Evolutionary conservation across 495 filamentous ascomycete species (phyloP).

Genomic region (Aspergillus nanangensis): DNA sequence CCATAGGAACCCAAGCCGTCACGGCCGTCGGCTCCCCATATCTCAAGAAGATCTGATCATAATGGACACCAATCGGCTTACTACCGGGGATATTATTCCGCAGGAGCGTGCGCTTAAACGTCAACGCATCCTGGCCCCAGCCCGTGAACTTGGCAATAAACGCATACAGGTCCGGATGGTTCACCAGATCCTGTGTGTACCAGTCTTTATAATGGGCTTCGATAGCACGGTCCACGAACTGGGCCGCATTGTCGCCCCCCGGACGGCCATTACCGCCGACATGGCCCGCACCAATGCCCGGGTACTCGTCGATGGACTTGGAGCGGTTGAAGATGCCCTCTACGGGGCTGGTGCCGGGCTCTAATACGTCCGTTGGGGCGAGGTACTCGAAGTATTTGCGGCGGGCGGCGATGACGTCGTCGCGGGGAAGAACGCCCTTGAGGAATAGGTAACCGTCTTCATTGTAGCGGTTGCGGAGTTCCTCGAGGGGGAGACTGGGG

Average conservation of each 20-base stretch:
- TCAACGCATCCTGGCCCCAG: slow-evolving; percentile 50
- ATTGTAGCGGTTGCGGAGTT: slow-evolving; percentile 48
- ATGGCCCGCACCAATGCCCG: slow-evolving; percentile 55
- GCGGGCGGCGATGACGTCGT: slow-evolving; percentile 52
- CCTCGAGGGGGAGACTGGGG: slow-evolving; percentile 31
- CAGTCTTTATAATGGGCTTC: slow-evolving; percentile 53
- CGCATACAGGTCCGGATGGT: slow-evolving; percentile 45
- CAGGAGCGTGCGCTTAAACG: slow-evolving; percentile 43
- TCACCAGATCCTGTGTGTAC: slow-evolving; percentile 54
- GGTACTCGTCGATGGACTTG: slow-evolving; percentile 44
- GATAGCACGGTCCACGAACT: slow-evolving; percentile 52
- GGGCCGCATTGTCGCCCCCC: slow-evolving; percentile 34
- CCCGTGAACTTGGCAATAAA: slow-evolving; percentile 51
- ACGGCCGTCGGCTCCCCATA: slow-evolving; percentile 51
- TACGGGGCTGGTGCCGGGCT: slow-evolving; percentile 34
- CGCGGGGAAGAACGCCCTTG: slow-evolving; percentile 53
- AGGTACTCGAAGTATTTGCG: slow-evolving; percentile 54
- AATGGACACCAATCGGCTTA: slow-evolving; percentile 59
- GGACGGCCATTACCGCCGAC: slow-evolving; percentile 45
- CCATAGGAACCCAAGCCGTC: slow-evolving; percentile 64
- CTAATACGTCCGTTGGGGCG: slow-evolving; percentile 51
- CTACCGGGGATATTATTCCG: slow-evolving; percentile 57
- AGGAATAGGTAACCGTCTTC: slow-evolving; percentile 58
- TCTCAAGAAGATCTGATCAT: slow-evolving; percentile 64
- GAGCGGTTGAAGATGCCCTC: slow-evolving; percentile 49